phyloP scores from a whole-genome alignment of 2,329 filamentous ascomycete species.

The Chaetothyriales sp. region DNA sequence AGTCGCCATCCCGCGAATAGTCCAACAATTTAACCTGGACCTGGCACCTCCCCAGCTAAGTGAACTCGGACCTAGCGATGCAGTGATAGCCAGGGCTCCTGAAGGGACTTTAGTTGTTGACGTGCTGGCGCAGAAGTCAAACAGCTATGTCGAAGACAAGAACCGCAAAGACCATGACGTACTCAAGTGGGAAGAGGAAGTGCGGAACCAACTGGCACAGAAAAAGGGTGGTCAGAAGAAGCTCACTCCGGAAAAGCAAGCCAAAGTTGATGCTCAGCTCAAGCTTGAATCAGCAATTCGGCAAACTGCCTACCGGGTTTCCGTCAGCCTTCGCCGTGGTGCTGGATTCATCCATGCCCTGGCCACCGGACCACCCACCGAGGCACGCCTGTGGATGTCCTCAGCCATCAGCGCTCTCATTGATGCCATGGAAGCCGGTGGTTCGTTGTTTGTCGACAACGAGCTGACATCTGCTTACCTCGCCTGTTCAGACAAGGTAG shows the following conservation, averaged over 20 bases:
- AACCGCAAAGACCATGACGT: constrained; percentile 92
- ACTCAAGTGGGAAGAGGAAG: constrained; percentile 90
- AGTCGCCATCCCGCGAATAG: constrained; percentile 58
- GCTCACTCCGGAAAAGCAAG: constrained; percentile 72
- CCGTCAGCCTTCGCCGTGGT: constrained; percentile 62
- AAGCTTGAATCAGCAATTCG: constrained; percentile 75
- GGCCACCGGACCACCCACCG: constrained; percentile 75
- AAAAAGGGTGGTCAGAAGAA: constrained; percentile 85
- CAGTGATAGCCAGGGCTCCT: constrained; percentile 81
- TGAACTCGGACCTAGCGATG: constrained; percentile 69
- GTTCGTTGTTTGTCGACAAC: constrained; percentile 68
- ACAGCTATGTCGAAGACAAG: constrained; percentile 60
- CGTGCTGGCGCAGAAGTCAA: constrained; percentile 70
- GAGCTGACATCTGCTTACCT: constrained; percentile 66
- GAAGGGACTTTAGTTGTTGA: constrained; percentile 83
- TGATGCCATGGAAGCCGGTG: constrained; percentile 63
- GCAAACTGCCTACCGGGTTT: constrained; percentile 53
- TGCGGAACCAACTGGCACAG: constrained; percentile 71
- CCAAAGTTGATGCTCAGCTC: constrained; percentile 81
- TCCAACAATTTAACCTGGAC: constrained; percentile 60
- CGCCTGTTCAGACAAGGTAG: constrained; percentile 60
- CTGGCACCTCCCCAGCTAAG: constrained; percentile 57
- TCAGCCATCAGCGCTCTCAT: constrained; percentile 62
- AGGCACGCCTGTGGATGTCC: constrained; percentile 78
- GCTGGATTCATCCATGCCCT: constrained; percentile 75